Evolutionary conservation across 257 asterid genomes (phyloP), one percentile per base, ranked within the genome.

Genomic region (Ballota nigra): DNA sequence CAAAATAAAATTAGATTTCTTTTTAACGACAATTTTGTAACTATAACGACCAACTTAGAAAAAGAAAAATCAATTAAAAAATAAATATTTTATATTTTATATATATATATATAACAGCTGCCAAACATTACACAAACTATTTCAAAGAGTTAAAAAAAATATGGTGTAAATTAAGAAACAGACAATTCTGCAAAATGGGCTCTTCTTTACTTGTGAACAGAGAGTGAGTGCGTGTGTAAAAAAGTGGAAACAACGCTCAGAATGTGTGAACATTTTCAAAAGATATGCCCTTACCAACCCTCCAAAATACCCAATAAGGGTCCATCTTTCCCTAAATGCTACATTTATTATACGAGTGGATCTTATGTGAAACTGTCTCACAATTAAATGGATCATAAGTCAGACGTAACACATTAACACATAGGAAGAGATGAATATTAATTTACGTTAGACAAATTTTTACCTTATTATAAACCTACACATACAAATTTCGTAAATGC

Each of bases 191-290:
- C 9, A n/a, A 63, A 28, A 28, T 66, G 66, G 55, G 74, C 38
- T 69, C 53, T 60, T 34, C 22, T 69, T 53, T 34, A 23, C 4
- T 56, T 59, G 66, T 55, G 19, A n/a, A n/a, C 19, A 5, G 8
- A 66, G 6, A 24, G 59, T 43, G 43, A 23, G 36, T 19, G 59
- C 10, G 26, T 18, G 62, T 47, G 63, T 23, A 33, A 7, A 63
- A 70, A 76, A 76, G 76, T 61, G 80, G 71, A 45, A 70, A 63
- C 63, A 76, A 33, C 1, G 38, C 9, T 33, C 38, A 5, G 38
- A 33, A 33, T 33, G 38, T 33, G 38, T 33, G 7, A 6, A 26
- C 29, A 26, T 26, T 3, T 26, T 26, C 29, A 24, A 38, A 16
- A 38, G 33, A 56, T 52, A 19, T 4, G 18, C 59, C 57, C 59